Evolutionary conservation across 2,329 filamentous ascomycete species (phyloP), one percentile per base, ranked within the genome.

Genomic region (Penicillium oxalicum): DNA sequence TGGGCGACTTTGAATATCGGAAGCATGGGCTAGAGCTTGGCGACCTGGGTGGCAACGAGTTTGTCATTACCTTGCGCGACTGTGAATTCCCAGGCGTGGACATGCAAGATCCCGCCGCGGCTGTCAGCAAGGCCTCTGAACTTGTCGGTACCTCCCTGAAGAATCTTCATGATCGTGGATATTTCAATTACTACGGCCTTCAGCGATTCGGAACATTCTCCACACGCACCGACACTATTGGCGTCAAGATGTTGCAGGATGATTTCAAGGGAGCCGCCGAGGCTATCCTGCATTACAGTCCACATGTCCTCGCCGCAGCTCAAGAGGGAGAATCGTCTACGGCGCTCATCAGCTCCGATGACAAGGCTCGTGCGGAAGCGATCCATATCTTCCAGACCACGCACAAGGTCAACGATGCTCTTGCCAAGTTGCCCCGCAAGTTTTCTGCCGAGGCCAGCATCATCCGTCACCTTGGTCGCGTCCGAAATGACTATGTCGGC

Each of bases 171-270:
- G 72, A 82, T 38, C 79, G 84, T 39, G 93, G 93, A 2, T 98
- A 94, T 75, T 84, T 98, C 70, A 98, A 98, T 71, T 98, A 97
- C 73, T 98, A 91, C 63, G 93, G 93, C 7, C 82, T 97, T n/a
- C 93, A 98, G 71, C 84, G 93, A 25, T 98, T 98, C 61, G 93
- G 93, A 27, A 91, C 90, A 0, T 91, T 93, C 68, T 75, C 82
- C 27, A 86, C 88, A 9, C 87, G 90, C 32, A 98, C 93, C 0
- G 89, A 97, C 62, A 79, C 84, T 36, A 76, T 96, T 43, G 93
- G 93, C 42, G 81, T 86, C 64, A 84, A 88, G 66, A 90, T 98
- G 64, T 77, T 98, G 0, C 80, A 87, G 57, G 85, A 81, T 28
- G 83, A 95, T 61, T 90, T 90, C 58, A 79, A 91, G 63, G 87